A percentile compares a stretch with the other conserved stretches of the same genome.
phyloP scores from a whole-genome alignment of 31 red algal species.

The Asparagopsis taxiformis region DNA sequence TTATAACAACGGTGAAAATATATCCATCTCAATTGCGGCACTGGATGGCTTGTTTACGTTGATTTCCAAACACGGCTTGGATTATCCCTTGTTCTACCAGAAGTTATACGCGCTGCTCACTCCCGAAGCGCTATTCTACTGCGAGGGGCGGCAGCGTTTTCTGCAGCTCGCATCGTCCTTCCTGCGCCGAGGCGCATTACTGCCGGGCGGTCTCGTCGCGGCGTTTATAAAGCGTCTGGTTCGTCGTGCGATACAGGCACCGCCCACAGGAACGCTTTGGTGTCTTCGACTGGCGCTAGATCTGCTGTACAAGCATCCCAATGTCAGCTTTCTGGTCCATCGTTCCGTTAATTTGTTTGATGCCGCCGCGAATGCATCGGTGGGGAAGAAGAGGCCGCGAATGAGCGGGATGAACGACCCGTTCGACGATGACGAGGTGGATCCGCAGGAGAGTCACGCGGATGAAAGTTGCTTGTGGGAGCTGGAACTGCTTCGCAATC shows the following conservation, averaged over 20 bases:
- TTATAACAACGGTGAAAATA: slow-evolving; percentile 36
- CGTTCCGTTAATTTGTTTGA: slow-evolving; percentile 42
- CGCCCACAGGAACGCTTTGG: slow-evolving; percentile 60
- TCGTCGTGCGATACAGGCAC: slow-evolving; percentile 48
- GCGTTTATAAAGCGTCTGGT: slow-evolving; percentile 81
- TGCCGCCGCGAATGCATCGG: background rate
- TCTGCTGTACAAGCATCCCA: slow-evolving; percentile 69
- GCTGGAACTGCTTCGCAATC: slow-evolving; percentile 46
- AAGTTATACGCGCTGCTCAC: slow-evolving; percentile 62
- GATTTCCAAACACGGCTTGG: slow-evolving; percentile 66
- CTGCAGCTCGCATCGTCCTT: slow-evolving; percentile 50
- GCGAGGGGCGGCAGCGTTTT: slow-evolving; percentile 24
- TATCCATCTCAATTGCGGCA: slow-evolving; percentile 26
- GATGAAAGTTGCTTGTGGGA: slow-evolving; percentile 73
- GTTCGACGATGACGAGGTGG: slow-evolving; percentile 52
- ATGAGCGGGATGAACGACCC: slow-evolving; percentile 13
- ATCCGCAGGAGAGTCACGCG: slow-evolving; percentile 49
- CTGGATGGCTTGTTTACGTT: slow-evolving; percentile 71
- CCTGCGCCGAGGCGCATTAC: slow-evolving; percentile 27
- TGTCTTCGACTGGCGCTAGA: slow-evolving; percentile 72
- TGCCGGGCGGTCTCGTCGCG: slow-evolving; percentile 53
- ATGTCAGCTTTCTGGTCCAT: slow-evolving; percentile 62
- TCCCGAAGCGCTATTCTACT: slow-evolving; percentile 29
- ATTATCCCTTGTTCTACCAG: slow-evolving; percentile 84
- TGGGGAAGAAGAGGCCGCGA: slow-evolving; percentile 1